Evolutionary conservation across 1,139 yeast genomes (phyloP).

Genomic region (Candida anutae): DNA sequence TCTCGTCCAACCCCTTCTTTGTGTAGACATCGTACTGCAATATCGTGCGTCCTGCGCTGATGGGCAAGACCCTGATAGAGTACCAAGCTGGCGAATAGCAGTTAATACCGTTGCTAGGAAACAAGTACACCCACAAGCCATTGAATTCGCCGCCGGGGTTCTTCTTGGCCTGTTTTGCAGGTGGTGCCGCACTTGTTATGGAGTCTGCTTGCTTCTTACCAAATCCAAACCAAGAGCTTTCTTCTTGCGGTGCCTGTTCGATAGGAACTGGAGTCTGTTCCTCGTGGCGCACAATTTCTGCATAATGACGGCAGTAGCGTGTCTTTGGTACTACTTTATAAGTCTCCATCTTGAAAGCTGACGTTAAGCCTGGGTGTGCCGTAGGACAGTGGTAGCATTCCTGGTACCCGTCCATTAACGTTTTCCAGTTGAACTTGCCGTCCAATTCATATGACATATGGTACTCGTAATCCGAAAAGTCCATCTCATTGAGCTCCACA

Average conservation of each 20-base stretch:
- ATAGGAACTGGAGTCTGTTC: conserved; percentile 88
- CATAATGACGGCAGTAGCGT: conserved; percentile 59
- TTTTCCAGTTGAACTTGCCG: conserved; percentile 59
- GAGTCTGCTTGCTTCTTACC: too few species aligned
- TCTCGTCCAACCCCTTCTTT: conserved; percentile 47
- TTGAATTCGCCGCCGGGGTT: conserved; percentile 55
- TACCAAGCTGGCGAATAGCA: conserved; percentile 65
- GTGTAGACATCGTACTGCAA: conserved; percentile 56
- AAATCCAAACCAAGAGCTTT: conserved; percentile 45
- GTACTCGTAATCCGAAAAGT: conserved; percentile 52
- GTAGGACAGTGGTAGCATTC: conserved; percentile 64
- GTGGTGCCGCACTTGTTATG: too few species aligned
- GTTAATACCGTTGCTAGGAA: conserved; percentile 52
- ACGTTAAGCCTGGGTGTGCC: conserved; percentile 52
- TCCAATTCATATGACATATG: conserved; percentile 60
- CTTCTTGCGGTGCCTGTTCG: conserved; percentile 49
- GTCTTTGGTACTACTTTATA: conserved; percentile 53
- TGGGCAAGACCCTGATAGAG: conserved; percentile 51
- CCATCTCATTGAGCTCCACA: conserved; percentile 47
- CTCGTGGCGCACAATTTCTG: conserved; percentile 76
- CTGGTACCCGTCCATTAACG: conserved; percentile 61
- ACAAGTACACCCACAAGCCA: conserved; percentile 55
- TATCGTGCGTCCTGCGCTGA: conserved; percentile 44
- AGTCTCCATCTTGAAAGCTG: conserved; percentile 57
- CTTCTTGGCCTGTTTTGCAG: conserved; percentile 9